Conservation (phyloP, 306 rosid species). For the Geum urbanum region DNA sequence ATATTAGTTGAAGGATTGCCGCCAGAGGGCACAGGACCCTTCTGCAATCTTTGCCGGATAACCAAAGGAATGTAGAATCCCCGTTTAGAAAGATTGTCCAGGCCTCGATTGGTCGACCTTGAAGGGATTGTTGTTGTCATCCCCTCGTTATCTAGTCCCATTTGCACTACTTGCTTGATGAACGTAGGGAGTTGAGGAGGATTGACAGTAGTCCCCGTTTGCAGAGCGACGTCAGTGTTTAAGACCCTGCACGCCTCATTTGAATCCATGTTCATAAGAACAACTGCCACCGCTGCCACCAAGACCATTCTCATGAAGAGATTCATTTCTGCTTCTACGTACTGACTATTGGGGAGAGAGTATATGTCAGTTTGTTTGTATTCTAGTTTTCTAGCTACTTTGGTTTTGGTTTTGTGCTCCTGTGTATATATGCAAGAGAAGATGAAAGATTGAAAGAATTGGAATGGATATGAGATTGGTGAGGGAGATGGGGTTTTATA, state of each 20-base stretch:
- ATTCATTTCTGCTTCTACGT: conserved; percentile 1
- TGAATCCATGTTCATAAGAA: conserved; percentile 9
- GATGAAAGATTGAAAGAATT: background rate
- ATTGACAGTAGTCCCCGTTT: background rate
- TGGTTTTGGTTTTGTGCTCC: background rate
- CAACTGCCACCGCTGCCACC: conserved; percentile 3
- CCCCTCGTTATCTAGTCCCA: background rate
- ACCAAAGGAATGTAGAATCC: conserved; percentile 5
- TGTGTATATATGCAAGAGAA: background rate
- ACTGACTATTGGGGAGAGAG: background rate
- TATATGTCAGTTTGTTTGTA: background rate
- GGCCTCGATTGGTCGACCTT: background rate
- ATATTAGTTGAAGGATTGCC: background rate
- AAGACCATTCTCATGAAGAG: background rate
- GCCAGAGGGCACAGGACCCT: background rate
- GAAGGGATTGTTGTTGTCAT: background rate
- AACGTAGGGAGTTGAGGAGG: background rate
- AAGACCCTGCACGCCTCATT: conserved; percentile 14
- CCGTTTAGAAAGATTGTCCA: background rate
- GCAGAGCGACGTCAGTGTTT: background rate
- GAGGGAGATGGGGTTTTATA: conserved; percentile 1
- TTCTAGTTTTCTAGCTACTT: no score
- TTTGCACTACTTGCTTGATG: background rate
- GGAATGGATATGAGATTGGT: background rate
- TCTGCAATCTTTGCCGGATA: conserved; percentile 5